Conservation (phyloP, 225 moss, liverwort and hornwort genomes). For the Polytrichum formosum region DNA sequence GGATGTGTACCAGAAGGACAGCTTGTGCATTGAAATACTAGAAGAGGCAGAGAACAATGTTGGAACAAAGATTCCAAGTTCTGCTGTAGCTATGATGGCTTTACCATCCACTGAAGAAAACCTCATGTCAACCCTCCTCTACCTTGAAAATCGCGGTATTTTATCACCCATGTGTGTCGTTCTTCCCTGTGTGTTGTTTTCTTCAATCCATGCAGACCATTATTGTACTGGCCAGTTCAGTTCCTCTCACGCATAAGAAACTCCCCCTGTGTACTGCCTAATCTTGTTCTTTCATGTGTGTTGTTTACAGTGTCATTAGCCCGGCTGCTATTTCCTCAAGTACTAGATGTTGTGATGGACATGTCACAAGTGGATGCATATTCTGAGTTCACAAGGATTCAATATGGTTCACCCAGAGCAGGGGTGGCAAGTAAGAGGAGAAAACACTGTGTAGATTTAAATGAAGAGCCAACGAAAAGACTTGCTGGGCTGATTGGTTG, state of each 20-base stretch:
- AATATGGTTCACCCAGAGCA: background rate
- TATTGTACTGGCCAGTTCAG: background rate
- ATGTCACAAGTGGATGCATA: background rate
- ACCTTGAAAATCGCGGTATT: conserved; percentile 60
- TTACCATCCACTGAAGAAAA: conserved; percentile 34
- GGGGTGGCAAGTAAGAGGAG: background rate
- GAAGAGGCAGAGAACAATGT: conserved; percentile 34
- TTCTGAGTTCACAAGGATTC: background rate
- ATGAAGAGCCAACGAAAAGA: background rate
- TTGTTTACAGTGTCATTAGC: background rate
- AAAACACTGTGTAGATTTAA: conserved; percentile 3
- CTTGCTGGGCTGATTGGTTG: background rate
- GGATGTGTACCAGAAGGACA: conserved; percentile 45
- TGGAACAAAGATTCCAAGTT: conserved; percentile 28
- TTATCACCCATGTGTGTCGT: background rate
- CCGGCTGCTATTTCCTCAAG: conserved; percentile 1
- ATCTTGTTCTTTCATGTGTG: background rate
- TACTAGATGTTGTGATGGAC: background rate
- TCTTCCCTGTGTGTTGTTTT: too few species aligned
- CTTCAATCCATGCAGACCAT: background rate
- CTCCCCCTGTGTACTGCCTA: too few species aligned
- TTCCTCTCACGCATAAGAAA: too few species aligned
- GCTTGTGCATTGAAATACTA: conserved; percentile 51
- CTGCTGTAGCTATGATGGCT: conserved; percentile 32
- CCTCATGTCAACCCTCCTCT: conserved; percentile 40